Conservation (phyloP, 2,329 filamentous ascomycete species). For the Epichloe scottii region DNA sequence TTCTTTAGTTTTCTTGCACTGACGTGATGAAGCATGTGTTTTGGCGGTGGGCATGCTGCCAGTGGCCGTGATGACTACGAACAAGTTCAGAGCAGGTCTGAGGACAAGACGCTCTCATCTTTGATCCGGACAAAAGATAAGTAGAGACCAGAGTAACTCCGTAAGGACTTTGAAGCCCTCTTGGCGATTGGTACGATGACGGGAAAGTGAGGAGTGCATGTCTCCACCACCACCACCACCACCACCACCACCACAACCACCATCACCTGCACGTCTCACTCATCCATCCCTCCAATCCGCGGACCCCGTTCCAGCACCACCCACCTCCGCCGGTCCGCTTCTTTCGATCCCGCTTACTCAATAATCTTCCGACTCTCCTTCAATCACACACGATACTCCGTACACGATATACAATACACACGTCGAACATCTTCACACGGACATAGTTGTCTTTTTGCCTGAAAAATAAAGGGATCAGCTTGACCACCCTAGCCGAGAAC, state of each 20-base stretch:
- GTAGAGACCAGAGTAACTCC: no score
- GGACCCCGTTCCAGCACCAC: constrained; percentile 1
- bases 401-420: no score
- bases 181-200: no score
- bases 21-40: background rate
- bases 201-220: no score
- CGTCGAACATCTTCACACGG: background rate
- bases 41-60: no score
- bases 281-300: constrained; percentile 4
- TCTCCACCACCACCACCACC: no score
- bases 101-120: no score
- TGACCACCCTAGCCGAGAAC: background rate
- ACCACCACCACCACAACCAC: no score
- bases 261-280: background rate
- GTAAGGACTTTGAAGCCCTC: no score
- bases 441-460: background rate
- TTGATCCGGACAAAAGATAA: no score
- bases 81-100: no score
- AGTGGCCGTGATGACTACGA: no score
- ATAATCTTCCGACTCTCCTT: background rate
- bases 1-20: background rate
- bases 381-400: background rate
- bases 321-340: constrained; percentile 1
- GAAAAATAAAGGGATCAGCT: background rate
- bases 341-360: background rate